Percentiles rank a stretch among this genome's conserved stretches.
These are phyloP conservation scores for Penicillium digitatum DNA, from an alignment of 2,329 filamentous ascomycete species.

Conservation along the genomic window DNA sequence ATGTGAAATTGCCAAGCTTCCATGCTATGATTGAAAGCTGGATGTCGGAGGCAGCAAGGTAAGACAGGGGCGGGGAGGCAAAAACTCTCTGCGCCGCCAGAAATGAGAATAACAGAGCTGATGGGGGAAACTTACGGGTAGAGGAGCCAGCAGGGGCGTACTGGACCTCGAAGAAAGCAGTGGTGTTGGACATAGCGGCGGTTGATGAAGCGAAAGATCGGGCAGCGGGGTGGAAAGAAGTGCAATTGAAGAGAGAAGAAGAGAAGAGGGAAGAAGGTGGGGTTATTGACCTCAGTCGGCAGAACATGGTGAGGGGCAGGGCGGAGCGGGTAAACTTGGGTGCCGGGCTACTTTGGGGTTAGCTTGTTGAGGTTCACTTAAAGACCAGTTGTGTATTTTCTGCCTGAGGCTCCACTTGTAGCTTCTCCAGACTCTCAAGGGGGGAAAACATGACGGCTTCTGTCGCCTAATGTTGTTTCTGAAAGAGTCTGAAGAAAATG, in stretches of 20 bases:
- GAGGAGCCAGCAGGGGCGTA: conserved; percentile 44
- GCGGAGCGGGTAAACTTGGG: conserved; percentile 26
- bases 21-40: background rate
- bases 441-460: background rate
- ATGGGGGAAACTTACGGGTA: conserved; percentile 26
- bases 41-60: background rate
- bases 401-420: conserved; percentile 15
- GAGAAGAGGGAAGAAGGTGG: conserved; percentile 44
- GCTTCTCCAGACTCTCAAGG: conserved; percentile 7
- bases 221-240: conserved; percentile 34
- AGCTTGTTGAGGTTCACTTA: conserved; percentile 20
- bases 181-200: conserved; percentile 66
- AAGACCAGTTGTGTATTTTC: conserved; percentile 17
- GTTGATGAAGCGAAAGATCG: conserved; percentile 50
- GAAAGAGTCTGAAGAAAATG: background rate
- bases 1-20: conserved; percentile 6
- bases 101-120: conserved; percentile 13
- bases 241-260: conserved; percentile 39
- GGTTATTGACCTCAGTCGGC: conserved; percentile 42
- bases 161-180: conserved; percentile 73
- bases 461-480: background rate
- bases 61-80: conserved; percentile 5
- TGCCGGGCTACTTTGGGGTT: conserved; percentile 24
- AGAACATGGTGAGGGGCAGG: conserved; percentile 43
- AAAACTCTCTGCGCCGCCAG: conserved; percentile 15